phyloP scores from a whole-genome alignment of 2,329 filamentous ascomycete species.

The Thelonectria olida region DNA sequence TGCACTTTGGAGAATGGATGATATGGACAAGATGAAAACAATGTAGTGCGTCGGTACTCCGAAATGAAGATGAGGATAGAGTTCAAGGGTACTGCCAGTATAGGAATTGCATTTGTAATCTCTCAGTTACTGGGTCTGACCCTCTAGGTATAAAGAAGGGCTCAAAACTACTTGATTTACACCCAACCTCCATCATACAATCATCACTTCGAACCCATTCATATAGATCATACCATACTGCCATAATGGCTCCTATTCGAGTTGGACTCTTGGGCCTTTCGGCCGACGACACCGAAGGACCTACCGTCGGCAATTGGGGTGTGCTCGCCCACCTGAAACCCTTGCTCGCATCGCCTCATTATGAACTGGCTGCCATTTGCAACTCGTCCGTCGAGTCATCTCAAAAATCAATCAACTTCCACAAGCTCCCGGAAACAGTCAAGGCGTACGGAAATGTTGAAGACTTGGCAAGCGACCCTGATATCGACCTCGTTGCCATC shows the following conservation, averaged over 20 bases:
- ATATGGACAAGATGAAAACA: neutral
- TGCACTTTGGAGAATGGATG: no score
- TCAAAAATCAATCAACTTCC: slow-evolving; percentile 51
- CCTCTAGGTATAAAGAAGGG: neutral
- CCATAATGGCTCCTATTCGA: slow-evolving; percentile 23
- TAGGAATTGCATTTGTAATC: no score
- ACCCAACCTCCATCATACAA: neutral
- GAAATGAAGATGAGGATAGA: neutral
- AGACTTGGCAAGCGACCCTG: slow-evolving; percentile 54
- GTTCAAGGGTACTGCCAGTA: no score
- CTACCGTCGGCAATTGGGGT: slow-evolving; percentile 50
- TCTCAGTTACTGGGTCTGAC: no score
- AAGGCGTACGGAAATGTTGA: slow-evolving; percentile 57
- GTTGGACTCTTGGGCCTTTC: slow-evolving; percentile 34
- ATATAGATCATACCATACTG: no score
- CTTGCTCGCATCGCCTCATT: slow-evolving; percentile 49
- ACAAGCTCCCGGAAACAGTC: slow-evolving; percentile 49
- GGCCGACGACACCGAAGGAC: neutral
- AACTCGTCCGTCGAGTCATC: slow-evolving; percentile 57
- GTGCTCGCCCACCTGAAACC: slow-evolving; percentile 62
- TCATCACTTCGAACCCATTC: neutral
- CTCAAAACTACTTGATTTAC: no score
- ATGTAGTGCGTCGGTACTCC: neutral
- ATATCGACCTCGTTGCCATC: slow-evolving; percentile 63
- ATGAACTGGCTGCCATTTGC: slow-evolving; percentile 57